A percentile compares a stretch with the other conserved stretches of the same genome.
Evolutionary conservation across 768 basidiomycete genomes (phyloP).

Genomic region (Basidioascus undulatus): DNA sequence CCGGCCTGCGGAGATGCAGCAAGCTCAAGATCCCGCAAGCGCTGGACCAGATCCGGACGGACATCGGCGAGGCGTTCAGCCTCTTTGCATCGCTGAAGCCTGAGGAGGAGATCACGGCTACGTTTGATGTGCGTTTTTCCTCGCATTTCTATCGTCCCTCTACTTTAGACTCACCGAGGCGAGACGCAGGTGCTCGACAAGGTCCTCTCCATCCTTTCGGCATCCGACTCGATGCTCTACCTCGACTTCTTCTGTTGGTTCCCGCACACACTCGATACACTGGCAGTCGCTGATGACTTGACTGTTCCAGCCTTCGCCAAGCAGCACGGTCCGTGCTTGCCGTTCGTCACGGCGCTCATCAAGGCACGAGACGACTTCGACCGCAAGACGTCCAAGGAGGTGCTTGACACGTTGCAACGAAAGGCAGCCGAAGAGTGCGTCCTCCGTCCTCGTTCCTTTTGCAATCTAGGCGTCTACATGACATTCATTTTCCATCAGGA

Average conservation of each 20-base stretch:
- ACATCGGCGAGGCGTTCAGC: conserved; percentile 47
- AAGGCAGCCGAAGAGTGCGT: conserved; percentile 88
- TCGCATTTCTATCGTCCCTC: too few relatives aligned
- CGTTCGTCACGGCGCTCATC: conserved; percentile 76
- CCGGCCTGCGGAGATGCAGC: conserved; percentile 55
- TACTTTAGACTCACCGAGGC: too few relatives aligned
- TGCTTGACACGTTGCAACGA: conserved; percentile 78
- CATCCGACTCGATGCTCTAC: conserved; percentile 71
- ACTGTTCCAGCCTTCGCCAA: conserved; percentile 52
- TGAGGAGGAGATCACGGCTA: too few relatives aligned
- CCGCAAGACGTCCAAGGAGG: conserved; percentile 60
- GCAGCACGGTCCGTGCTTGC: conserved; percentile 72
- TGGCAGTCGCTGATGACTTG: too few relatives aligned
- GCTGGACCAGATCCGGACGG: conserved; percentile 55
- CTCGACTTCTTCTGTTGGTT: conserved; percentile 69
- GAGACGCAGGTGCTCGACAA: too few relatives aligned
- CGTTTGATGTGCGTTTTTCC: too few relatives aligned
- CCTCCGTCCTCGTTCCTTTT: too few relatives aligned
- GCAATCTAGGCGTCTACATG: too few relatives aligned
- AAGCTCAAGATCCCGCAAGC: conserved; percentile 69
- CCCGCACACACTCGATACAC: not conserved
- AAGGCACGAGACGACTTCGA: conserved; percentile 75
- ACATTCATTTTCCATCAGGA: too few relatives aligned
- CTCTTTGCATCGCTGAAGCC: conserved; percentile 64
- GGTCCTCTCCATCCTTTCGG: conserved; percentile 49